Conservation (phyloP, 2,329 filamentous ascomycete species). For the Microsporum canis region DNA sequence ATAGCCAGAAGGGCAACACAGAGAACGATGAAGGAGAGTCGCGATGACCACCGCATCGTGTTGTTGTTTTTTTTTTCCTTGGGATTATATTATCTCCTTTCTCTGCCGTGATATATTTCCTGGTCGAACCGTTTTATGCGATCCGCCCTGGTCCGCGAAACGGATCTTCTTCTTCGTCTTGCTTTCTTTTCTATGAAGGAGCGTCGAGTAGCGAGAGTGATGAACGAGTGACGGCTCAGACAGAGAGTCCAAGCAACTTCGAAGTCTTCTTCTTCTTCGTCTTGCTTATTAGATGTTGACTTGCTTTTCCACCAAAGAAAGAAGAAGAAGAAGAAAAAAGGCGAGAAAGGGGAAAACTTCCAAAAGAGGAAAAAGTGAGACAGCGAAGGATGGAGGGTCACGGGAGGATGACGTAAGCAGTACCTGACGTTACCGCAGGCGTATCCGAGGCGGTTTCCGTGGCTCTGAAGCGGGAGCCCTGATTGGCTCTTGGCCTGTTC, state of each 20-base stretch:
- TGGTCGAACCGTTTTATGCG: neutral
- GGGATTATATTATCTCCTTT: neutral
- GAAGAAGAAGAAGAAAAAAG: neutral
- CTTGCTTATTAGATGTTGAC: neutral
- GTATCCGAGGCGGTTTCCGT: neutral
- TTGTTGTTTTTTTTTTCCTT: neutral
- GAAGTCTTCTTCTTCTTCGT: neutral
- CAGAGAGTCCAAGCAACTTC: neutral
- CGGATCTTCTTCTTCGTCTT: neutral
- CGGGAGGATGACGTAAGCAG: neutral
- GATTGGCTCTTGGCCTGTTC: neutral
- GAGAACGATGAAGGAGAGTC: conserved; percentile 13
- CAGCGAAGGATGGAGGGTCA: neutral
- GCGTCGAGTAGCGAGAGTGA: neutral
- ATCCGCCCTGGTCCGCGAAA: neutral
- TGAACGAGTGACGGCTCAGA: neutral
- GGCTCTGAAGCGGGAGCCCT: neutral
- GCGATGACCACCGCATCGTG: conserved; percentile 15
- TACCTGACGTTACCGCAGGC: neutral
- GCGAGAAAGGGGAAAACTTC: neutral
- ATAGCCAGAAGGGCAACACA: conserved; percentile 12
- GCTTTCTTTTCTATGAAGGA: neutral
- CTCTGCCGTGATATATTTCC: neutral
- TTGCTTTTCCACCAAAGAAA: neutral
- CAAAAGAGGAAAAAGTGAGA: conserved; percentile 3